A percentile compares a stretch with the other conserved stretches of the same genome.
These are phyloP conservation scores for Myochromella boudieri DNA, from an alignment of 768 basidiomycete species.

Conservation along the genomic window DNA sequence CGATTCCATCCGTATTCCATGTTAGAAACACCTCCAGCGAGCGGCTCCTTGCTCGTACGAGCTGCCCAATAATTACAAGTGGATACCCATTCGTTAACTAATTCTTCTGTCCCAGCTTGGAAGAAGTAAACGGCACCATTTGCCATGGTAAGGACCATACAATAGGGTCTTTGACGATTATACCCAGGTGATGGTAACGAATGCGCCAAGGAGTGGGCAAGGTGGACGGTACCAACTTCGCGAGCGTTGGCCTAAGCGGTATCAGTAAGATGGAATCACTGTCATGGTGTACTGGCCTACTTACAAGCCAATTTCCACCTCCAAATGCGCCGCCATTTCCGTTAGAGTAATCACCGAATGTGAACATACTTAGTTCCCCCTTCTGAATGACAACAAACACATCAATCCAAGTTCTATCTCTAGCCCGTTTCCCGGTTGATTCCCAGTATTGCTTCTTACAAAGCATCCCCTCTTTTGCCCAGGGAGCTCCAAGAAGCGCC, in stretches of 20 bases:
- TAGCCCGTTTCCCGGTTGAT: constrained; percentile 75
- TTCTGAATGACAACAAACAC: constrained; percentile 95
- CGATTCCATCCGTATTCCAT: constrained; percentile 99
- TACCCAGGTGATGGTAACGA: constrained; percentile 90
- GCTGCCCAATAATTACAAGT: constrained; percentile 99
- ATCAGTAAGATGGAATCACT: neutral
- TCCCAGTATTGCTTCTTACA: constrained; percentile 96
- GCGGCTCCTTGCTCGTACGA: constrained; percentile 89
- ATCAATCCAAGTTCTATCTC: constrained; percentile 89
- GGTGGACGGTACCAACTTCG: constrained; percentile 75
- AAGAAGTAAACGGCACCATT: constrained; percentile 95
- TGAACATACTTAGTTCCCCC: constrained; percentile 95
- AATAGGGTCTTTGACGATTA: constrained; percentile 86
- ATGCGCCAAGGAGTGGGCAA: constrained; percentile 88
- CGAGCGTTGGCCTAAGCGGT: constrained; percentile 76
- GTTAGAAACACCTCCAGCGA: constrained; percentile 95
- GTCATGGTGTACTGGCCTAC: constrained; percentile 34
- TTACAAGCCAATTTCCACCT: constrained; percentile 97
- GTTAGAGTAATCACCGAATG: constrained; percentile 77
- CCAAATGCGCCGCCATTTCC: constrained; percentile 72
- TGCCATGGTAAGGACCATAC: constrained; percentile 90
- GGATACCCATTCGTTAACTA: constrained; percentile 98
- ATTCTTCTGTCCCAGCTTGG: constrained; percentile 97
- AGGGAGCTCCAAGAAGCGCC: constrained; percentile 92
- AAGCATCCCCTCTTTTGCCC: constrained; percentile 98